Evolutionary conservation across 1,284 basidiomycete genomes (phyloP).

Genomic region (Cutaneotrichosporon sp.): DNA sequence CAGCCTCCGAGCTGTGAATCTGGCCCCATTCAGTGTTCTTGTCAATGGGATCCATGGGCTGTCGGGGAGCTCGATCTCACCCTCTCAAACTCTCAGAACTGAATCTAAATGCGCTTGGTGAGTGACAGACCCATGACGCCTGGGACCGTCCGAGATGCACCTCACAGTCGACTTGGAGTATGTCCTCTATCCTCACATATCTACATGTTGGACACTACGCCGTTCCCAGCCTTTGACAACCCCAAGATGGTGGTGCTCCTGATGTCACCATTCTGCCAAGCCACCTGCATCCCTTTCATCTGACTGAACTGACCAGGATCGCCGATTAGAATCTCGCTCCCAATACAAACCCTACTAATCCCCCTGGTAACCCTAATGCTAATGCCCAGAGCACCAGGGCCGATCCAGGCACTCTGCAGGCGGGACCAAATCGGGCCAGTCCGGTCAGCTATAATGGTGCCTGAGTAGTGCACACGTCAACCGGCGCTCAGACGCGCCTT

Average conservation of each 20-base stretch:
- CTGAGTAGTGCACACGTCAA: slow-evolving; percentile 10
- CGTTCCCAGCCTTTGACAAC: too few relatives aligned
- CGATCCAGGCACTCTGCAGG: neutral
- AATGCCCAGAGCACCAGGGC: neutral
- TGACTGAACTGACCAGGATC: neutral
- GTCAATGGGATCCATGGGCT: too few relatives aligned
- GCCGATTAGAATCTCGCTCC: neutral
- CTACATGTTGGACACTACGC: too few relatives aligned
- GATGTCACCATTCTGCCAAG: neutral
- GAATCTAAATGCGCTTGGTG: neutral
- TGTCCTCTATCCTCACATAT: neutral
- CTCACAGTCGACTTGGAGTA: neutral
- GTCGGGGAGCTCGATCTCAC: neutral
- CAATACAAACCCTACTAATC: slow-evolving; percentile 1
- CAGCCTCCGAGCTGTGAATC: too few relatives aligned
- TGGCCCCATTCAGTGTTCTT: too few relatives aligned
- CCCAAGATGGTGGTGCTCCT: neutral
- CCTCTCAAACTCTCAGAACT: neutral
- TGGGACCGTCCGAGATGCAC: neutral
- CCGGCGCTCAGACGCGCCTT: slow-evolving; percentile 14
- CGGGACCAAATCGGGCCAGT: neutral
- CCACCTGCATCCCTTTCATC: neutral
- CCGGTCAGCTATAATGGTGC: slow-evolving; percentile 1
- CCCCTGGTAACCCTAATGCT: neutral
- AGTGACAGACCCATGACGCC: neutral